phyloP scores from a whole-genome alignment of 768 basidiomycete species.

The Lactarius deliciosus region DNA sequence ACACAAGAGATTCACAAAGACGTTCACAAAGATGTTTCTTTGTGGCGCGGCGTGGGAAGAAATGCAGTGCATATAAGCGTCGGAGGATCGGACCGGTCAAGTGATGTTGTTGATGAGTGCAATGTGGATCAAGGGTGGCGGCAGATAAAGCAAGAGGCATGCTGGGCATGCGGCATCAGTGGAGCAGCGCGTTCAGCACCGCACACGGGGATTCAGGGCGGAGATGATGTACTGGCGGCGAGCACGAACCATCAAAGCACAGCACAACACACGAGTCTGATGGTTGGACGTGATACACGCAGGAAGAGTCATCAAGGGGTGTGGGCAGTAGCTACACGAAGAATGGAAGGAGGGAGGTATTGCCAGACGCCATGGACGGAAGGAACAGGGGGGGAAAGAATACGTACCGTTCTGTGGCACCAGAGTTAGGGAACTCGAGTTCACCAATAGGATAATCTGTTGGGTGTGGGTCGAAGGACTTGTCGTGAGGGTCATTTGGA shows the following conservation, averaged over 20 bases:
- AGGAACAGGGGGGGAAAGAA: neutral
- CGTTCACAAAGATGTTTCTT: neutral
- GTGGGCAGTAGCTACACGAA: neutral
- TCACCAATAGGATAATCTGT: constrained; percentile 62
- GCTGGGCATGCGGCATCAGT: constrained; percentile 3
- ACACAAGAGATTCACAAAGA: neutral
- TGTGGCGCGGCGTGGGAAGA: neutral
- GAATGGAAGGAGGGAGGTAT: neutral
- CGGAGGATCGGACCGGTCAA: constrained; percentile 18
- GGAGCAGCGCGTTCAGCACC: constrained; percentile 6
- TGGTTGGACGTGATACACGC: neutral
- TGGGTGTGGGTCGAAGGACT: constrained; percentile 59
- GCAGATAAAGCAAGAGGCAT: neutral
- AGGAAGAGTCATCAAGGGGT: neutral
- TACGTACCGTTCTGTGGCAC: constrained; percentile 66
- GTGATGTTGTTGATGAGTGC: neutral
- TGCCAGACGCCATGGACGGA: constrained; percentile 25
- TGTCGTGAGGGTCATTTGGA: constrained; percentile 59
- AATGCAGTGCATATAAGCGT: too few species aligned
- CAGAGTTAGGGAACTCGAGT: constrained; percentile 75
- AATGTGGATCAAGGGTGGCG: constrained; percentile 14
- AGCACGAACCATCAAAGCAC: constrained; percentile 6
- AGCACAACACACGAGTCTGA: constrained; percentile 4
- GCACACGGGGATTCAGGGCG: constrained; percentile 7
- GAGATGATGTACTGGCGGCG: constrained; percentile 9